phyloP scores from a whole-genome alignment of 371 early-diverging fungal species.

The Saksenaea oblongispora region DNA sequence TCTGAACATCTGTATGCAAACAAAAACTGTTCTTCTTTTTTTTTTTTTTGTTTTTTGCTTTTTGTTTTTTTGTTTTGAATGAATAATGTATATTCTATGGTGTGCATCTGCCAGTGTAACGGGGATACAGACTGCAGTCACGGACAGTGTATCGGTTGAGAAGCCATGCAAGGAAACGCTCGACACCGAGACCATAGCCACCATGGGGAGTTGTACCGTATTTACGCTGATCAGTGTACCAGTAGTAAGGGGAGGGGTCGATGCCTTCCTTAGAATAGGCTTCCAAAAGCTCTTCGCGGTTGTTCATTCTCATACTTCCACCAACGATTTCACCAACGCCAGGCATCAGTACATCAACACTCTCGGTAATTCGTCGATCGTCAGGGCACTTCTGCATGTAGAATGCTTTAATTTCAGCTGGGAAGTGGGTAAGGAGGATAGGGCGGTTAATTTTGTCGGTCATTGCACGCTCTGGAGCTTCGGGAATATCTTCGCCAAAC shows the following conservation, averaged over 20 bases:
- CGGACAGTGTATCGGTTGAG: conserved; percentile 93
- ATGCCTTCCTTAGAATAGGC: conserved; percentile 98
- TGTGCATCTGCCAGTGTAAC: conserved; percentile 89
- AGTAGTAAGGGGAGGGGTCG: conserved; percentile 97
- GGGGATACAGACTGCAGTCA: conserved; percentile 96
- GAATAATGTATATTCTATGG: conserved; percentile 56
- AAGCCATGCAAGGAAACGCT: conserved; percentile 98
- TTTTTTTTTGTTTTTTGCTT: too few relatives aligned
- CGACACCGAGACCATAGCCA: conserved; percentile 99
- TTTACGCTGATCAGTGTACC: conserved; percentile 99
- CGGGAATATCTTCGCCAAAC: conserved; percentile 99
- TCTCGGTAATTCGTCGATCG: conserved; percentile 90
- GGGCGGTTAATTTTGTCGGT: conserved; percentile 97
- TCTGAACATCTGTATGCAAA: too few relatives aligned
- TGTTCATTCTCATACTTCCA: conserved; percentile 98
- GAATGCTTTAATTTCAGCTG: conserved; percentile 99
- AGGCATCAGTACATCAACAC: conserved; percentile 99
- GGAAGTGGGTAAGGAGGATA: conserved; percentile 97
- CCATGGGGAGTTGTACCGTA: conserved; percentile 99
- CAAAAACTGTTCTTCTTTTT: too few relatives aligned
- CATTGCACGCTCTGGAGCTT: conserved; percentile 98
- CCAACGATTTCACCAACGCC: conserved; percentile 99
- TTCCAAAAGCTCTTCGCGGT: conserved; percentile 87
- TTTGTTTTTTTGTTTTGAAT: too few relatives aligned
- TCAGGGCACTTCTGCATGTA: conserved; percentile 96